Conservation (phyloP, 345 rosid genomes). For the Salix viminalis region DNA sequence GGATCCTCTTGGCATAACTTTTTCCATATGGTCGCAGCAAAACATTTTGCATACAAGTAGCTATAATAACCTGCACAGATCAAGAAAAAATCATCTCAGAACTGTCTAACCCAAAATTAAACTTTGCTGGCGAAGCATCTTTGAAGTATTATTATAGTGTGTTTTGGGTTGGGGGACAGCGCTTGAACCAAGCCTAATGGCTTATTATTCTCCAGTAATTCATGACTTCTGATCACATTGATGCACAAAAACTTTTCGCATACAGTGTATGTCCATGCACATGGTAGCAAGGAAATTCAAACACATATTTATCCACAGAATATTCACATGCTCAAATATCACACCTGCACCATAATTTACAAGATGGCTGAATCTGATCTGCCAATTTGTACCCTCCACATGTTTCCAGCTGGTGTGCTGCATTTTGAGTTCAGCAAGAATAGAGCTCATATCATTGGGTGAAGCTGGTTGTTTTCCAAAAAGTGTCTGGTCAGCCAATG, state of each 20-base stretch:
- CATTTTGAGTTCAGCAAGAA: constrained; percentile 66
- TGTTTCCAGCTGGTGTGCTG: constrained; percentile 80
- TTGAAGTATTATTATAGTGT: background rate
- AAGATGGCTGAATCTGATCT: constrained; percentile 77
- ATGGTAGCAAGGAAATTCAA: too few species aligned
- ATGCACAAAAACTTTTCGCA: background rate
- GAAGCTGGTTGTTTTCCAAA: constrained; percentile 64
- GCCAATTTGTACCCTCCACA: constrained; percentile 85
- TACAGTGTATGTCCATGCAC: too few species aligned
- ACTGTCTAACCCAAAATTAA: background rate
- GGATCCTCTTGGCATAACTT: constrained; percentile 83
- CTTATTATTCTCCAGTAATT: background rate
- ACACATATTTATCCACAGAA: background rate
- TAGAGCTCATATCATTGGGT: constrained; percentile 44
- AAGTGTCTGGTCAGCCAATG: constrained; percentile 76
- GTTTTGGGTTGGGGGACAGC: too few species aligned
- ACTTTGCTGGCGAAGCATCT: background rate
- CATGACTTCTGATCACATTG: background rate
- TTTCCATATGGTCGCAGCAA: constrained; percentile 84
- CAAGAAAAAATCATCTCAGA: background rate
- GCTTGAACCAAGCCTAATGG: too few species aligned
- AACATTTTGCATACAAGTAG: constrained; percentile 81
- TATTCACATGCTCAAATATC: background rate
- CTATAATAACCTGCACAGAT: constrained; percentile 64
- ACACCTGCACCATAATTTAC: constrained; percentile 86